Evolutionary conservation across 1,284 basidiomycete species (phyloP).

Genomic region (Cerrena zonata): DNA sequence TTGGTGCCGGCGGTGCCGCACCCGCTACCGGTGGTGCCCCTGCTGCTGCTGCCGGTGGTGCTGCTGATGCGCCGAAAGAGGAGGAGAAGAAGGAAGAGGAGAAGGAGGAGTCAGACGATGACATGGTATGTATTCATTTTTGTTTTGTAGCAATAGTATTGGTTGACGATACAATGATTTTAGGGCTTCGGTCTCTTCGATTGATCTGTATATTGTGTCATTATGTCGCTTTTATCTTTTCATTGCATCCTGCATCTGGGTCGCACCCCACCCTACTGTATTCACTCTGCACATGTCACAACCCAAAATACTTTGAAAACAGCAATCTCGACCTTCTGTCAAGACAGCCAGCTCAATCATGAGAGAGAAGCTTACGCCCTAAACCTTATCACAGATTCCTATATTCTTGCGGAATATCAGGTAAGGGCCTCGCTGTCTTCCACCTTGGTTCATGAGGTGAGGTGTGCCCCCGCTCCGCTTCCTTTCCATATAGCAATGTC

Average conservation of each 20-base stretch:
- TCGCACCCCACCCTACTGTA: neutral
- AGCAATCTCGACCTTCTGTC: neutral
- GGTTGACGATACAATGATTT: too few relatives aligned
- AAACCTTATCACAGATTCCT: too few relatives aligned
- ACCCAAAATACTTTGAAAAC: conserved; percentile 3
- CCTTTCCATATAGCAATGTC: too few relatives aligned
- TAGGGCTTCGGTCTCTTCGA: conserved; percentile 8
- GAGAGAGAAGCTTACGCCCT: too few relatives aligned
- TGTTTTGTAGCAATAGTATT: neutral
- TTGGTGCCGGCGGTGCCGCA: conserved; percentile 79
- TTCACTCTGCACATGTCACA: neutral
- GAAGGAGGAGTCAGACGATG: conserved; percentile 83
- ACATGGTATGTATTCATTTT: conserved; percentile 2
- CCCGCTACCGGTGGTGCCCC: conserved; percentile 60
- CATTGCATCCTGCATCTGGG: neutral
- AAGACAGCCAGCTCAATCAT: too few relatives aligned
- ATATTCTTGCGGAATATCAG: too few relatives aligned
- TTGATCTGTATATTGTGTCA: conserved; percentile 3
- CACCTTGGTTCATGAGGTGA: too few relatives aligned
- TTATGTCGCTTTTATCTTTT: conserved; percentile 1
- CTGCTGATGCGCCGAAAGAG: conserved; percentile 54
- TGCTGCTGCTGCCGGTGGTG: conserved; percentile 54
- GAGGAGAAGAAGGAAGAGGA: conserved; percentile 79
- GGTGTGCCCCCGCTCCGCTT: too few relatives aligned
- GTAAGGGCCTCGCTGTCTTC: too few relatives aligned